phyloP scores from a whole-genome alignment of 108 stramenopile genomes.

The Aurantiochytrium sp. region DNA sequence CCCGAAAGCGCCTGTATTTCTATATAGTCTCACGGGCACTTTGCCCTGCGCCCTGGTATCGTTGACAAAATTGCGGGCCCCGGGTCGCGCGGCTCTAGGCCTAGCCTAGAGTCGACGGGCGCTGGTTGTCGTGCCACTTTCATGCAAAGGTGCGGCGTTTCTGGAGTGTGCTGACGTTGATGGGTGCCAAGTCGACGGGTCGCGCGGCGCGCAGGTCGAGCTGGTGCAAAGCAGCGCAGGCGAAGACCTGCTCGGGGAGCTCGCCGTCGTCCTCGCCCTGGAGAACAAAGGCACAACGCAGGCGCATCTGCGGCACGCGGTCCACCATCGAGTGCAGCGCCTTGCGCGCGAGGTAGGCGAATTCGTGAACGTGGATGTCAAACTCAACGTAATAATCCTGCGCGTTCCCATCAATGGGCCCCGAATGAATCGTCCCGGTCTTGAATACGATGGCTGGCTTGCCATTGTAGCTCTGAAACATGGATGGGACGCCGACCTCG shows the following conservation, averaged over 20 bases:
- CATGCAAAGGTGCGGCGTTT: background rate
- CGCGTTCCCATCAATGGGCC: background rate
- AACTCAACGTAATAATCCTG: constrained; percentile 32
- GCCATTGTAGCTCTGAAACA: constrained; percentile 38
- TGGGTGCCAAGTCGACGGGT: background rate
- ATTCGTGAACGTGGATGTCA: constrained; percentile 43
- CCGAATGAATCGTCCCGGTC: constrained; percentile 29
- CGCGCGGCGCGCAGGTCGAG: background rate
- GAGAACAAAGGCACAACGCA: constrained; percentile 35
- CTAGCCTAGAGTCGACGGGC: no score
- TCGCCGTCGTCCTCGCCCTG: constrained; percentile 35
- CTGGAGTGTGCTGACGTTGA: background rate
- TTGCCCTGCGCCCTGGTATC: no score
- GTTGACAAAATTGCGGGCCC: no score
- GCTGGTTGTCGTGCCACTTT: background rate
- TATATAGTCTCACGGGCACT: no score
- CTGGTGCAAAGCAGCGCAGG: background rate
- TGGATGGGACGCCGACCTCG: constrained; percentile 33
- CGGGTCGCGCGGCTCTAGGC: no score
- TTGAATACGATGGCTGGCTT: constrained; percentile 40
- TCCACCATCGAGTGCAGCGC: constrained; percentile 28
- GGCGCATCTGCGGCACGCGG: constrained; percentile 7
- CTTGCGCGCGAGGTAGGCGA: constrained; percentile 38
- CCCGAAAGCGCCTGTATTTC: no score
- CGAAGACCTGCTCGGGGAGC: constrained; percentile 37